Evolutionary conservation across 129 eudicot genomes (phyloP).

Genomic region (Glebionis coronaria): DNA sequence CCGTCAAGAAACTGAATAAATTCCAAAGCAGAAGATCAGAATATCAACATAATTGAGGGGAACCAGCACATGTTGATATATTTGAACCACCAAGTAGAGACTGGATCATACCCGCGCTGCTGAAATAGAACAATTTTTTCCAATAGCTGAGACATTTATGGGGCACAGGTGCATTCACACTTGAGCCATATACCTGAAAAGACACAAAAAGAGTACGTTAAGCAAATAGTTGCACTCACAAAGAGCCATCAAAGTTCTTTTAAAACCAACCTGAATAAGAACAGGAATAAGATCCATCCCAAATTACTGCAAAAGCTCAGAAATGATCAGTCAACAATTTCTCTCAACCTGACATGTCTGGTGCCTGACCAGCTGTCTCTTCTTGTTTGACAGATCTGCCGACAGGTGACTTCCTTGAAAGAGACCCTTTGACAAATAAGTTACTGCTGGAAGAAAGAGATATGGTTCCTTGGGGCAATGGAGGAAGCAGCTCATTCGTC

Average conservation of each 20-base stretch:
- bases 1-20: no score
- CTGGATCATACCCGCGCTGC: no score
- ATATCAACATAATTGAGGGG: no score
- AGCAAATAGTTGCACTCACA: not conserved
- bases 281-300: constrained; percentile 87
- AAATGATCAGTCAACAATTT: constrained; percentile 67
- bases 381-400: constrained; percentile 54
- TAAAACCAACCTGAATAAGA: constrained; percentile 57
- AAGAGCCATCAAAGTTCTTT: not conserved
- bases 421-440: constrained; percentile 51
- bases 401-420: constrained; percentile 42
- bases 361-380: constrained; percentile 36
- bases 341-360: constrained; percentile 48
- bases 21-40: no score
- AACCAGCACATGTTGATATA: no score
- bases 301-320: constrained; percentile 76
- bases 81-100: no score
- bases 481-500: constrained; percentile 90
- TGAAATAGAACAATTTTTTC: no score
- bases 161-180: constrained; percentile 85
- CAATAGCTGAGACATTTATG: no score
- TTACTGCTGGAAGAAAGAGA: constrained; percentile 59
- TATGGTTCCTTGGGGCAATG: constrained; percentile 75
- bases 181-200: constrained; percentile 77
- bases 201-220: not conserved